These are phyloP conservation scores for Lentinula guzmanii DNA, from an alignment of 768 basidiomycete species.

Conservation along the genomic window DNA sequence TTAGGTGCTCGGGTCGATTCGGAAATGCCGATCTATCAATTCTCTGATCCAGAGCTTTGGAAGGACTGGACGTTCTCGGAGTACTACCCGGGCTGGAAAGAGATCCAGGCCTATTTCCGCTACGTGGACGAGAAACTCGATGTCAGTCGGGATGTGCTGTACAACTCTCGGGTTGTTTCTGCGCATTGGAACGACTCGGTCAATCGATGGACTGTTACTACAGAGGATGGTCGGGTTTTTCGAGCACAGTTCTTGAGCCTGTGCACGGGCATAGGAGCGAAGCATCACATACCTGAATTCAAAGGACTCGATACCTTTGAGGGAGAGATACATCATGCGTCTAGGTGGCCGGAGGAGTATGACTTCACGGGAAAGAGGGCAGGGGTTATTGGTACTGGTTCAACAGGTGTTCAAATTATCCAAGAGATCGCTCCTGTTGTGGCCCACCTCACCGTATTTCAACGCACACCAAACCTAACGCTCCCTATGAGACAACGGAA, in stretches of 20 bases:
- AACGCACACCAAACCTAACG: conserved; percentile 6
- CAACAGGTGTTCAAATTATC: conserved; percentile 4
- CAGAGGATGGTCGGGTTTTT: not conserved
- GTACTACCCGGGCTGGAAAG: not conserved
- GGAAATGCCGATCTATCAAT: conserved; percentile 4
- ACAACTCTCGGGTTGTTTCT: not conserved
- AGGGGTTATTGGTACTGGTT: conserved; percentile 3
- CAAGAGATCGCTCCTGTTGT: conserved; percentile 5
- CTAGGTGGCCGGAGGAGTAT: not conserved
- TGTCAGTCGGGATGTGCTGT: not conserved
- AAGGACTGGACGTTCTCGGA: not conserved
- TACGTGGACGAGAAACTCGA: conserved; percentile 2
- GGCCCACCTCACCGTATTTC: conserved; percentile 11
- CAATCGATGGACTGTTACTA: not conserved
- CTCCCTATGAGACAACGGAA: conserved; percentile 3
- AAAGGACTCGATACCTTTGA: conserved; percentile 4
- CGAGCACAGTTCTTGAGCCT: not conserved
- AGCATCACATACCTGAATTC: not conserved
- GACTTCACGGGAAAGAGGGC: conserved; percentile 2
- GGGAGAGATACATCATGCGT: not conserved
- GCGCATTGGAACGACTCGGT: not conserved
- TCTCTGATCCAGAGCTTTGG: conserved; percentile 1
- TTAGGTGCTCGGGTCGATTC: not conserved
- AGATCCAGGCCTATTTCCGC: not conserved
- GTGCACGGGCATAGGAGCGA: conserved; percentile 3